Conservation (phyloP, 73 alveolate species). For the Stentor coeruleus region DNA sequence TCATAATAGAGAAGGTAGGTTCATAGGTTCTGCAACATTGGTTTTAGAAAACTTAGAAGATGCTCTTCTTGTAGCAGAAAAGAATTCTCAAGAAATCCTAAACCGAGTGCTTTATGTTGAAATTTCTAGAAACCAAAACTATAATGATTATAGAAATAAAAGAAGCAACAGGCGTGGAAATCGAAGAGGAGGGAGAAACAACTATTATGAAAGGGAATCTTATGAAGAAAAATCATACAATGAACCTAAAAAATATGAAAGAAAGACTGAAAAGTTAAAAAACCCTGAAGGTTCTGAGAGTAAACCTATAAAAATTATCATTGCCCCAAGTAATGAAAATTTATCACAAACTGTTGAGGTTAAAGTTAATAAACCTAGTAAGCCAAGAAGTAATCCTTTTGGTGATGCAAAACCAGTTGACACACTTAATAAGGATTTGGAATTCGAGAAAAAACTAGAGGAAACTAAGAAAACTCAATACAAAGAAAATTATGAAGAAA, state of each 20-base stretch:
- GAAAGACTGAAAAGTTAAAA: background rate
- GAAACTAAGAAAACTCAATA: background rate
- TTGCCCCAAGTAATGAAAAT: conserved; percentile 3
- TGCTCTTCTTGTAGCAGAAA: conserved; percentile 9
- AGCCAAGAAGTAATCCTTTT: conserved; percentile 6
- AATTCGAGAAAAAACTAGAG: background rate
- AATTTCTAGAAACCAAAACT: no score
- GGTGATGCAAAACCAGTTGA: conserved; percentile 21
- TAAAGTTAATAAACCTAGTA: background rate
- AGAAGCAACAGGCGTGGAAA: background rate
- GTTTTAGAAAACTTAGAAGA: background rate
- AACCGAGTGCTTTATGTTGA: background rate
- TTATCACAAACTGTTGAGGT: background rate
- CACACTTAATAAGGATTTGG: background rate
- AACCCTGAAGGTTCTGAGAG: background rate
- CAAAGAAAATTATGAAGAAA: background rate
- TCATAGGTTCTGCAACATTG: background rate
- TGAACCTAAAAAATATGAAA: background rate
- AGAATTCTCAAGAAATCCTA: background rate
- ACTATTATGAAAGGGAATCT: background rate
- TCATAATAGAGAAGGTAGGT: background rate
- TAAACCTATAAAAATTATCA: background rate
- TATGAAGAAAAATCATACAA: background rate
- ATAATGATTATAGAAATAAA: background rate
- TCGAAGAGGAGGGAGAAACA: background rate